Evolutionary conservation across 164 flowering plant genomes (phyloP).

Genomic region (Echeveria elegans): DNA sequence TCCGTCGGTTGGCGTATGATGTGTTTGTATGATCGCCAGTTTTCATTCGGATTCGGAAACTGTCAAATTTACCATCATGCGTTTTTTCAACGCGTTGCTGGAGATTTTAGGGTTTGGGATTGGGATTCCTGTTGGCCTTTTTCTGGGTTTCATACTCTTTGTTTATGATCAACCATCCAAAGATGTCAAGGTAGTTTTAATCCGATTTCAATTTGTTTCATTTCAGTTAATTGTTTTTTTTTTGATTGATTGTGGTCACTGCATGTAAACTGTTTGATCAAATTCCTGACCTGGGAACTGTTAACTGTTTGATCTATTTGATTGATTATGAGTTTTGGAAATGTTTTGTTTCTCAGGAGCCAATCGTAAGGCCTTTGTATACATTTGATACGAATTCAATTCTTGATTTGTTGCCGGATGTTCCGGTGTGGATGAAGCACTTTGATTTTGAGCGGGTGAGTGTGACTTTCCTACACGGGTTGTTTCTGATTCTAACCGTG

Average conservation of each 20-base stretch:
- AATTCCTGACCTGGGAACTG: neutral
- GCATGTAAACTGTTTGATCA: neutral
- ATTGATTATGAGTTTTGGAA: neutral
- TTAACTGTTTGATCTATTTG: neutral
- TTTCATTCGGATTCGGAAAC: neutral
- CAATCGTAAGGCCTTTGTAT: constrained; percentile 32
- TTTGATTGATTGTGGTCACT: neutral
- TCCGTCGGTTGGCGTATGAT: neutral
- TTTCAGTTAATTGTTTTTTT: neutral
- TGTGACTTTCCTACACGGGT: neutral
- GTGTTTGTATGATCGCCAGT: neutral
- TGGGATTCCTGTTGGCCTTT: constrained; percentile 40
- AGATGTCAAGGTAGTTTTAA: constrained; percentile 27
- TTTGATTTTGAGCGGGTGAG: constrained; percentile 78
- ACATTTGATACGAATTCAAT: constrained; percentile 39
- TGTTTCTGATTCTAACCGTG: neutral
- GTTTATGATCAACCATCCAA: constrained; percentile 30
- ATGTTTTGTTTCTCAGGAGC: constrained; percentile 37
- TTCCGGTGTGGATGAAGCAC: constrained; percentile 74
- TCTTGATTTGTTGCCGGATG: constrained; percentile 46
- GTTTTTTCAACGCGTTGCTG: constrained; percentile 36
- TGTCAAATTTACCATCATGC: constrained; percentile 37
- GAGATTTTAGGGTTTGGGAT: constrained; percentile 47
- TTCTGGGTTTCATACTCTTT: constrained; percentile 42
- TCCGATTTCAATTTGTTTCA: neutral